phyloP scores from a whole-genome alignment of 164 flowering plant genomes.

The Cinnamomum micranthum region DNA sequence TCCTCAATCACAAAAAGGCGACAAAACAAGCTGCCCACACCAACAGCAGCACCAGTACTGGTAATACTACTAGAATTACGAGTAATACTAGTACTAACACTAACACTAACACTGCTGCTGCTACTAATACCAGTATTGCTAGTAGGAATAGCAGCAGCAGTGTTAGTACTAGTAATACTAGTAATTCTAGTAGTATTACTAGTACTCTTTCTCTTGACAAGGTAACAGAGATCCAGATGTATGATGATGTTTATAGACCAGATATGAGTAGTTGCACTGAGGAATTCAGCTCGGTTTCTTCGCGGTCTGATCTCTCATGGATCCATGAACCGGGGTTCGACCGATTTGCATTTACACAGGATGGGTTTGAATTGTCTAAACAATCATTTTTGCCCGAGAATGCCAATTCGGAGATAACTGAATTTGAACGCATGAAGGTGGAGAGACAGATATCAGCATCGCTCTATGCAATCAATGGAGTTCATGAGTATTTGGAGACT shows the following conservation, averaged over 20 bases:
- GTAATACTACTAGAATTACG: too few species aligned
- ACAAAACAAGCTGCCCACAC: slow-evolving; percentile 3
- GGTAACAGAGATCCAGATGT: slow-evolving; percentile 18
- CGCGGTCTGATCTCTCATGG: slow-evolving; percentile 35
- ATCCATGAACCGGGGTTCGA: slow-evolving; percentile 26
- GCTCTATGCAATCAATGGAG: slow-evolving; percentile 59
- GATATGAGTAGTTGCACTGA: slow-evolving; percentile 43
- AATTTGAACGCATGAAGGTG: slow-evolving; percentile 65
- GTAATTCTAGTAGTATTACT: slow-evolving; percentile 1
- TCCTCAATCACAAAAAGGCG: slow-evolving; percentile 47
- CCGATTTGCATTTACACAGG: slow-evolving; percentile 29
- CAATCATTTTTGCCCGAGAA: slow-evolving; percentile 15
- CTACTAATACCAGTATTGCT: slow-evolving; percentile 3
- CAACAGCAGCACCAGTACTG: not conserved
- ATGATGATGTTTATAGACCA: slow-evolving; percentile 59
- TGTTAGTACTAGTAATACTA: slow-evolving; percentile 2
- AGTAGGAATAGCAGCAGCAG: not conserved
- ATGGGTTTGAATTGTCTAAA: slow-evolving; percentile 33
- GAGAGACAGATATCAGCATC: slow-evolving; percentile 74
- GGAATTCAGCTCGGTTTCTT: slow-evolving; percentile 25
- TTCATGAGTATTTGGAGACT: slow-evolving; percentile 62
- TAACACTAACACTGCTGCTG: not conserved
- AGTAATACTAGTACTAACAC: not conserved
- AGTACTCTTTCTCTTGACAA: slow-evolving; percentile 4
- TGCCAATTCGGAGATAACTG: slow-evolving; percentile 31